Evolutionary conservation across 2,329 filamentous ascomycete genomes (phyloP), one percentile per base, ranked within the genome.

Genomic region (Colletotrichum destructivum): DNA sequence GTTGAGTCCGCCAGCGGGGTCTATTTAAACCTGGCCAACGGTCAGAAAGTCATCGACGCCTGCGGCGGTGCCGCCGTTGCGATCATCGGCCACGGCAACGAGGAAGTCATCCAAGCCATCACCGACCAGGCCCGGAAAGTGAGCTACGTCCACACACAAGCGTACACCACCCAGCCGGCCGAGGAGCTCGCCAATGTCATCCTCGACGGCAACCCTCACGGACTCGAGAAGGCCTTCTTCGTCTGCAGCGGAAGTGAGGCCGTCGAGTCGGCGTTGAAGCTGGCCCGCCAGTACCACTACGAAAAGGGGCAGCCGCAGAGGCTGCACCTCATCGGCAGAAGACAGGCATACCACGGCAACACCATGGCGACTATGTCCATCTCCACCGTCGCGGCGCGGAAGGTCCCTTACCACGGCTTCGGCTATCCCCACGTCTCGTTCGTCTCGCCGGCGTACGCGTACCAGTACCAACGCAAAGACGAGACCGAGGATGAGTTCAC

Each of bases 331-430:
- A 83, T 88, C n/a, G 78, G 82, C 0, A 77, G 86, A 3, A 78
- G 80, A 23, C 84, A 86, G 72, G 81, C 79, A 5, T 88, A 88
- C 69, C 87, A 88, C 75, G 86, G 87, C 7, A 87, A 85, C 69
- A 88, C 86, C 0, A 78, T 87, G 13, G 86, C 84, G 0, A 79
- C 85, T 0, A 79, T 88, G 64, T 82, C 80, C 8, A 77, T 86
- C 2, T 83, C 83, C 0, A 72, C 72, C 5, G 76, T 79, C 52
- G 42, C 76, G 1, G 70, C 76, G 5, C 66, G 78, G 12, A 79
- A 78, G 57, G 71, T 73, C 2, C 76, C 78, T 1, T 81, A 79
- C 57, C 70, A 79, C 3, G 74, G 75, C 2, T 76, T 79, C 57
- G 56, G 71, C 11, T 77, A 75, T 59, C 71, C 75, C 2, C 71